Evolutionary conservation across 768 basidiomycete genomes (phyloP), one percentile per base, ranked within the genome.

Genomic region (Leccinellum albellum): DNA sequence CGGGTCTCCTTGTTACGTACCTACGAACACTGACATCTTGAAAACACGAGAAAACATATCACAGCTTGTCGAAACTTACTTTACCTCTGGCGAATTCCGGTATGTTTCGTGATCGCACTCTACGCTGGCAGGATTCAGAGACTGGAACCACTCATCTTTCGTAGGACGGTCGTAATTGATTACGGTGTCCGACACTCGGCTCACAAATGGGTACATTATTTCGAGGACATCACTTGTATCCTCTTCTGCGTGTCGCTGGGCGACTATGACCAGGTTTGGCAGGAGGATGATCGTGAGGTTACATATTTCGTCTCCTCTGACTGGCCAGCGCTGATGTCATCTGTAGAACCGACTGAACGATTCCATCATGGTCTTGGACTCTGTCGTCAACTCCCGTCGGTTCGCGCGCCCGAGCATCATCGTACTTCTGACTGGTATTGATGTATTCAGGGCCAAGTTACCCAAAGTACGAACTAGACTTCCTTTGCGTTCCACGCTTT

Each of bases 1-100:
- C 17, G 55, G 55, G 5, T 58, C 58, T 26, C 28, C 45, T 7
- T 29, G 24, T n/a, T 47, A 51, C 31, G 20, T 57, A 4, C 56
- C 44, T 8, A 26, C 35, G 4, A 23, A 51, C 3, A 14, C 0
- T 15, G 58, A 51, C 21, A 47, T 57, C 24, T 40, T 57, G 23
- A 49, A 15, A 47, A 23, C 44, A 23, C 57, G 5, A 28, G 17
- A 28, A 31, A 4, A 20, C 17, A 3, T 24, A 15, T 20, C 55
- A 20, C 44, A 17, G 10, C 13, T 28, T 6, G n/a, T 28, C 2
- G 44, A 51, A 35, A 58, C 55, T 37, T 13, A 6, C 50, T 24
- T 57, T 14, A 40, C 23, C 35, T 57, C 15, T 37, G 28, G n/a
- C 46, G 17, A 35, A 40, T 28, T 59, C 33, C 33, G 21, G 50